Percentiles rank a stretch among this genome's conserved stretches.
Conservation (phyloP, 192 early-diverging fungal species). For the Diversispora epigaea region DNA sequence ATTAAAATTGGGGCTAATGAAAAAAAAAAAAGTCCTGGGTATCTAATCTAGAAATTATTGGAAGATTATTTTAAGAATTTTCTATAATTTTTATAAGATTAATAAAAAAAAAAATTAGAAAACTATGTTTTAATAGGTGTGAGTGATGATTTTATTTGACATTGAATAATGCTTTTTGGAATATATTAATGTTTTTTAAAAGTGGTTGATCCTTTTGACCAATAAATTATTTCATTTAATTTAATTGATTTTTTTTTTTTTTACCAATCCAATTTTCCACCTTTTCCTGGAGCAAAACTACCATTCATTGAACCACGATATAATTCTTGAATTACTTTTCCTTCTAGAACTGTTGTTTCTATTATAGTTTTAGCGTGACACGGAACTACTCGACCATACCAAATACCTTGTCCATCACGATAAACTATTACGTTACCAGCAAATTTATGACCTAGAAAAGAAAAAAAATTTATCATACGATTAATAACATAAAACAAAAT, state of each 20-base stretch:
- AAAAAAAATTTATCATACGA: background rate
- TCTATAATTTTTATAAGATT: no score
- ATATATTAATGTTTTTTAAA: no score
- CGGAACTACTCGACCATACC: constrained; percentile 59
- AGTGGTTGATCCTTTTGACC: no score
- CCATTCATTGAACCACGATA: constrained; percentile 56
- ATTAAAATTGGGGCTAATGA: no score
- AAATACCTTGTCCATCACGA: constrained; percentile 52
- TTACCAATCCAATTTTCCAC: constrained; percentile 18
- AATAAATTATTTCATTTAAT: no score
- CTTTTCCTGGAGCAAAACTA: constrained; percentile 43
- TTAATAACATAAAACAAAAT: background rate
- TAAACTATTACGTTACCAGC: constrained; percentile 61
- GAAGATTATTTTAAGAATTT: no score
- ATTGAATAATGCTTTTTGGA: no score
- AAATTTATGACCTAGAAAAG: constrained; percentile 54
- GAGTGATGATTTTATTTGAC: no score
- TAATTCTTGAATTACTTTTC: constrained; percentile 53
- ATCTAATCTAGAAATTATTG: no score
- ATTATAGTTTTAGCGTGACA: constrained; percentile 55
- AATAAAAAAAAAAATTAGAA: no score
- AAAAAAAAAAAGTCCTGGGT: no score
- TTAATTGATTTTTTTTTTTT: background rate
- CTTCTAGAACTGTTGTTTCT: constrained; percentile 48
- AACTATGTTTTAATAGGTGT: no score